These are phyloP conservation scores for Ogataea allantospora DNA, from an alignment of 805 yeast genomes.

Conservation along the genomic window DNA sequence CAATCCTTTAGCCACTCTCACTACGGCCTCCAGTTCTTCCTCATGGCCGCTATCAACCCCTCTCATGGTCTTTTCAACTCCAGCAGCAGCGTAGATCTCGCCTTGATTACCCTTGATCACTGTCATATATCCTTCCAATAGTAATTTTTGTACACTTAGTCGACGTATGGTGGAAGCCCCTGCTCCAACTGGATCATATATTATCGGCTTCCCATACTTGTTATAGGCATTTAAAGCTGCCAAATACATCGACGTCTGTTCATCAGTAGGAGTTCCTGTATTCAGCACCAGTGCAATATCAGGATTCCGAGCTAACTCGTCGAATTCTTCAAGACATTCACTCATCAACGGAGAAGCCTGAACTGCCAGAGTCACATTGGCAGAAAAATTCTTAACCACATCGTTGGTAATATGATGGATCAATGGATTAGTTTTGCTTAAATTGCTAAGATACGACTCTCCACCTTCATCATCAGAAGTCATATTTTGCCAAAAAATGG, in stretches of 20 bases:
- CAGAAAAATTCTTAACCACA: slow-evolving; percentile 87
- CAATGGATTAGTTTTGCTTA: slow-evolving; percentile 45
- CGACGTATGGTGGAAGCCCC: slow-evolving; percentile 72
- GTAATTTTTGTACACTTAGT: slow-evolving; percentile 43
- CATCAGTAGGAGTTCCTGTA: slow-evolving; percentile 66
- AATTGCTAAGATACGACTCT: neutral
- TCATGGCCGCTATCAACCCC: slow-evolving; percentile 61
- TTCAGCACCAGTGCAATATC: slow-evolving; percentile 61
- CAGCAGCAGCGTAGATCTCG: slow-evolving; percentile 68
- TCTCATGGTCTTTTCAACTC: slow-evolving; percentile 48
- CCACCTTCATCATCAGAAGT: neutral
- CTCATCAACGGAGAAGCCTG: slow-evolving; percentile 93
- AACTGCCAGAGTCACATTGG: slow-evolving; percentile 78
- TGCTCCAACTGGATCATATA: slow-evolving; percentile 91
- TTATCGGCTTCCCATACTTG: slow-evolving; percentile 53
- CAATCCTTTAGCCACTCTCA: slow-evolving; percentile 45
- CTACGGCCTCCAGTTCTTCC: slow-evolving; percentile 25
- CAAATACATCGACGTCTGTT: slow-evolving; percentile 40
- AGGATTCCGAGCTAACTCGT: slow-evolving; percentile 58
- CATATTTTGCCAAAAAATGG: slow-evolving; percentile 23
- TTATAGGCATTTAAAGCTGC: slow-evolving; percentile 62
- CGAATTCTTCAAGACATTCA: slow-evolving; percentile 64
- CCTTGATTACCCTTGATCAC: slow-evolving; percentile 85
- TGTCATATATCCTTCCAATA: slow-evolving; percentile 56
- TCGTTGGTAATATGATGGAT: slow-evolving; percentile 86